Evolutionary conservation across 257 asterid species (phyloP), one percentile per base, ranked within the genome.

Genomic region (Phtheirospermum japonicum): DNA sequence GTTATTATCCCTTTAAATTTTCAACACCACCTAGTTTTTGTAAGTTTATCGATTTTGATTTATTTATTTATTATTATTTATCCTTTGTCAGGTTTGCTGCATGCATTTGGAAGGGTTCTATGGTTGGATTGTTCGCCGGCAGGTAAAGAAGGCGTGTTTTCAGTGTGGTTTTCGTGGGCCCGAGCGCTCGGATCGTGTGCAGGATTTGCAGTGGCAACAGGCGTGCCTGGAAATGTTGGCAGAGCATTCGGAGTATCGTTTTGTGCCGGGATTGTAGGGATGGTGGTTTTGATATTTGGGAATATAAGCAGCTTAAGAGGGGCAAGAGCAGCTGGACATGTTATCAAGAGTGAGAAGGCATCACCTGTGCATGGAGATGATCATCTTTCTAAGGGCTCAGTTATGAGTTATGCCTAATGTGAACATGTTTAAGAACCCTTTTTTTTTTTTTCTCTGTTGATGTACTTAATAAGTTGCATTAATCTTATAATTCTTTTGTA

Each of bases 121-220:
- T 69, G 84, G 83, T 37, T 87, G 67, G 96, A 90, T 19, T 90
- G 97, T 63, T 80, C 95, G 12, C 97, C 97, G 0, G 80, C 82
- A 10, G 96, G 96, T 8, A 87, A 87, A 77, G 97, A 90, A 80
- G 97, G 97, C 0, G 89, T 82, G 0, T 90, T 90, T 23, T 90
- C 96, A 0, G 89, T 81, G 13, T 90, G 96, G 95, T 85, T 87
- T 62, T 87, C 96, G 18, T 82, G 95, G 95, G 81, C 81, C 2
- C 73, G 89, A 64, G 88, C 82, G 1, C 71, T 85, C 0, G 95
- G 93, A 28, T 71, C 89, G 0, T 87, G 95, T 28, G 81, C 83
- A 6, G 95, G 97, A 30, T 89, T 85, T 16, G 87, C 95, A 1
- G 33, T 84, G 39, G 88, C 94, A 31, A 76, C 97, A 6, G 52